These are phyloP conservation scores for Thraustochytrium sp. DNA, from an alignment of 352 stramenopile species.

Conservation along the genomic window DNA sequence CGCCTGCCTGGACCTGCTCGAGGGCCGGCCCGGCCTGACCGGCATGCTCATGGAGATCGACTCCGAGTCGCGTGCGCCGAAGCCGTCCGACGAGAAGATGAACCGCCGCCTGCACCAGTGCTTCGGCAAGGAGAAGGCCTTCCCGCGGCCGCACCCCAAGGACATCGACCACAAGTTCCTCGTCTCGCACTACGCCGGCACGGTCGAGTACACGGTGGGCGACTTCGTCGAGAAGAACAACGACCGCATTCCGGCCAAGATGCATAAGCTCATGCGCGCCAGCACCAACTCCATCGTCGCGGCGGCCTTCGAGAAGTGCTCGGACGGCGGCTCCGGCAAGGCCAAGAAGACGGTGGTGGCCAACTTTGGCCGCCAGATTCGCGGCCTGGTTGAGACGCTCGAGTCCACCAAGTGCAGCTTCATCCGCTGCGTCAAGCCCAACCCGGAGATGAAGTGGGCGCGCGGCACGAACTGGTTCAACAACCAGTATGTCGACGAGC, in stretches of 20 bases:
- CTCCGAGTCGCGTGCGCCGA: slow-evolving; percentile 20
- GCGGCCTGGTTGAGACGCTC: slow-evolving; percentile 68
- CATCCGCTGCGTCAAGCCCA: slow-evolving; percentile 79
- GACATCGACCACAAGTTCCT: slow-evolving; percentile 60
- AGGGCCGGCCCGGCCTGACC: slow-evolving; percentile 2
- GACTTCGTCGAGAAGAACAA: slow-evolving; percentile 63
- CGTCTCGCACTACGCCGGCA: slow-evolving; percentile 52
- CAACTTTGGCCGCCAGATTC: slow-evolving; percentile 66
- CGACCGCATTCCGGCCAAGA: slow-evolving; percentile 71
- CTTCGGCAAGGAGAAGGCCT: slow-evolving; percentile 47
- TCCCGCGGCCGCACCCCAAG: slow-evolving; percentile 72
- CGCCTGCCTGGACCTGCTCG: slow-evolving; percentile 13
- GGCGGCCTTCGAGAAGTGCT: slow-evolving; percentile 10
- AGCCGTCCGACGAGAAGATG: slow-evolving; percentile 30
- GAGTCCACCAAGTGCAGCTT: slow-evolving; percentile 74
- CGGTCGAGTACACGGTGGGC: slow-evolving; percentile 52
- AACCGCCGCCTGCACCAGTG: slow-evolving; percentile 20
- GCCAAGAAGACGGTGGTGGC: slow-evolving; percentile 52
- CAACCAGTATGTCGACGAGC: slow-evolving; percentile 68
- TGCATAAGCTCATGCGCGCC: slow-evolving; percentile 19
- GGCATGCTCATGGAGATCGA: slow-evolving; percentile 22
- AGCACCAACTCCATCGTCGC: slow-evolving; percentile 6
- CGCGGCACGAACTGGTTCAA: slow-evolving; percentile 58
- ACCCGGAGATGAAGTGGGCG: slow-evolving; percentile 60
- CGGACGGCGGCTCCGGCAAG: slow-evolving; percentile 21